A percentile compares a stretch with the other conserved stretches of the same genome.
Evolutionary conservation across 495 filamentous ascomycete species (phyloP).

Genomic region (Annulohypoxylon nitens): DNA sequence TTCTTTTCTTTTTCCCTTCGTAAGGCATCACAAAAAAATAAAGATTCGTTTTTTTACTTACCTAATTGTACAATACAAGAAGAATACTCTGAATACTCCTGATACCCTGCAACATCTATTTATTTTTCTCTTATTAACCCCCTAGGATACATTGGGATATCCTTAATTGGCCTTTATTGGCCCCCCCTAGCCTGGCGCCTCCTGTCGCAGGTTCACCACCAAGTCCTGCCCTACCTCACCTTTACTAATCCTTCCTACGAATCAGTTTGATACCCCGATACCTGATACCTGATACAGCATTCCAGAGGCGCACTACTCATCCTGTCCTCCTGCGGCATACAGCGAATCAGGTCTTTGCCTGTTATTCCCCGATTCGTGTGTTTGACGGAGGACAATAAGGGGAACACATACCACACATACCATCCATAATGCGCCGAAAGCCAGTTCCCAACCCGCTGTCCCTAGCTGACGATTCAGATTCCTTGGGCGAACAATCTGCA

Average conservation of each 20-base stretch:
- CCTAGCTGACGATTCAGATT: conserved; percentile 54
- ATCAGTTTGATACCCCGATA: conserved; percentile 45
- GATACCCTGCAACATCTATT: conserved; percentile 5
- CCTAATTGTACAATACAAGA: conserved; percentile 33
- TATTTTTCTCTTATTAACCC: conserved; percentile 10
- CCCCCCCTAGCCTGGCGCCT: conserved; percentile 30
- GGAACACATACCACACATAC: conserved; percentile 36
- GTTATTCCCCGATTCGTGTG: conserved; percentile 49
- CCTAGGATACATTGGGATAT: conserved; percentile 9
- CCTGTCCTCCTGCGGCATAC: conserved; percentile 52
- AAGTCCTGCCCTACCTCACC: conserved; percentile 35
- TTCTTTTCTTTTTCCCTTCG: not conserved
- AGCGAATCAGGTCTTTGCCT: conserved; percentile 53
- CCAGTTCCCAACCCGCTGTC: conserved; percentile 66
- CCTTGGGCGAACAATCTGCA: conserved; percentile 51
- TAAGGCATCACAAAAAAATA: conserved; percentile 20
- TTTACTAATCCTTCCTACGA: conserved; percentile 38
- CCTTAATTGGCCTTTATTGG: not conserved
- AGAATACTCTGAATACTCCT: not conserved
- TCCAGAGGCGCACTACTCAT: conserved; percentile 54
- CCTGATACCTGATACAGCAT: conserved; percentile 52
- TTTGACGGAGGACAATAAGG: conserved; percentile 44
- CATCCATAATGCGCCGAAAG: conserved; percentile 65
- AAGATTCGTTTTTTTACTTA: conserved; percentile 13
- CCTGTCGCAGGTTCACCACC: conserved; percentile 37